Evolutionary conservation across 768 basidiomycete species (phyloP).

Genomic region (Leccinum variicolor): DNA sequence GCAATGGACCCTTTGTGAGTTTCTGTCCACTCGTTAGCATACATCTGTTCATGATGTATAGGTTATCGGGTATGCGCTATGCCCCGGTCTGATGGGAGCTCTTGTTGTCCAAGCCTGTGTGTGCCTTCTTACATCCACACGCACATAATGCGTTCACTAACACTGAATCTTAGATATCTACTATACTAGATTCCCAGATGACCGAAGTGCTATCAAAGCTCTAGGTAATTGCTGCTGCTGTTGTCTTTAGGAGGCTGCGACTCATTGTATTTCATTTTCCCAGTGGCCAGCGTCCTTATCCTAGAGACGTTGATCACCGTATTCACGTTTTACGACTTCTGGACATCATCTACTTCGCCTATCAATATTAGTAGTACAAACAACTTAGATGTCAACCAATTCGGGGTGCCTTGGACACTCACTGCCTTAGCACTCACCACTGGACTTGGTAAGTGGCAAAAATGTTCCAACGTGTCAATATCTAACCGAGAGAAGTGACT

Average conservation of each 20-base stretch:
- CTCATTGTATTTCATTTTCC: slow-evolving; percentile 6
- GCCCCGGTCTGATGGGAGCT: neutral
- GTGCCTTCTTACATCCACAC: neutral
- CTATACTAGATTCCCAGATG: neutral
- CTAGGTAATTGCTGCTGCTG: neutral
- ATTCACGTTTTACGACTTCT: slow-evolving; percentile 12
- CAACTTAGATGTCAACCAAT: neutral
- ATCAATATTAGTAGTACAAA: neutral
- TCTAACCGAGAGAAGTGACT: neutral
- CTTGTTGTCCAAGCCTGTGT: neutral
- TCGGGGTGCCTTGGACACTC: neutral
- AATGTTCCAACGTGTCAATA: neutral
- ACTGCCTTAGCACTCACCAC: slow-evolving; percentile 1
- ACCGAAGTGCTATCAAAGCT: neutral
- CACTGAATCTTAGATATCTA: neutral
- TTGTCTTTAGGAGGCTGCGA: neutral
- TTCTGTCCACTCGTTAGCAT: neutral
- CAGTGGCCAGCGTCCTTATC: slow-evolving; percentile 11
- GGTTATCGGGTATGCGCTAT: neutral
- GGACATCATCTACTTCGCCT: neutral
- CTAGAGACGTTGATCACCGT: slow-evolving; percentile 16
- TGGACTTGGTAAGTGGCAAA: slow-evolving; percentile 20
- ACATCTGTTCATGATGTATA: neutral
- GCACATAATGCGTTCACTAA: neutral
- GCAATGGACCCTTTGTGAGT: neutral